Base-by-base conservation (phyloP, 495 filamentous ascomycete genomes). In the Lichenothelia convexa region DNA sequence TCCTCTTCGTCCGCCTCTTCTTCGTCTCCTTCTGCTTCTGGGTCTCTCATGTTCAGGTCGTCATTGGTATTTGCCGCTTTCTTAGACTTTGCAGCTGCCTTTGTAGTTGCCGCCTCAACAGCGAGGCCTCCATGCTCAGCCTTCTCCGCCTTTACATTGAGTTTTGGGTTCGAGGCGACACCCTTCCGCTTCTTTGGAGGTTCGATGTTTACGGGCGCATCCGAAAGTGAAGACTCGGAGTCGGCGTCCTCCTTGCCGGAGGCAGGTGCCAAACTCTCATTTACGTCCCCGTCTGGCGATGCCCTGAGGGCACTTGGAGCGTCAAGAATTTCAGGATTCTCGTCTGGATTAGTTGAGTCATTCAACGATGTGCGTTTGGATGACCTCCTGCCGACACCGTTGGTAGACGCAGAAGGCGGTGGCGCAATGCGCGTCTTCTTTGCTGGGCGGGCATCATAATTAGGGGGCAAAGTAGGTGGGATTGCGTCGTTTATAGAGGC, bases 281-380 rank as follows among this genome's bases (percentile, higher is more conserved):
- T 54, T 18, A 60, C 51, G 38, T 41, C 43, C 15, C 32, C 31
- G 22, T 63, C 59, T 9, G 60, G 61, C 17, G 60, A 63, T 27
- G 60, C 60, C 30, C 60, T 42, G 12, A 60, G 41, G 6, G 61
- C 60, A 23, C 54, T 42, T 20, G 58, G 59, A 1, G 50, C 60
- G 42, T 65, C 60, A 11, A 61, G 31, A 6, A 65, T 50, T 18
- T 62, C 58, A 12, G 42, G 35, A 38, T 60, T 63, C 21, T 52
- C 39, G 29, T 64, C 46, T 15, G 61, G 61, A 38, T 64, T 61
- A 0, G 49, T 56, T 3, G 52, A 49, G 4, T 49, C 33, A 12
- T 30, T 24, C 38, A 34, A n/a, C n/a, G n/a, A n/a, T n/a, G n/a
- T n/a, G n/a, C n/a, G n/a, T n/a, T n/a, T n/a, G n/a, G n/a, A n/a